Percentiles rank a stretch among this genome's conserved stretches.
These are phyloP conservation scores for Pestalotiopsis sp. DNA, from an alignment of 2,329 filamentous ascomycete species.

Conservation along the genomic window DNA sequence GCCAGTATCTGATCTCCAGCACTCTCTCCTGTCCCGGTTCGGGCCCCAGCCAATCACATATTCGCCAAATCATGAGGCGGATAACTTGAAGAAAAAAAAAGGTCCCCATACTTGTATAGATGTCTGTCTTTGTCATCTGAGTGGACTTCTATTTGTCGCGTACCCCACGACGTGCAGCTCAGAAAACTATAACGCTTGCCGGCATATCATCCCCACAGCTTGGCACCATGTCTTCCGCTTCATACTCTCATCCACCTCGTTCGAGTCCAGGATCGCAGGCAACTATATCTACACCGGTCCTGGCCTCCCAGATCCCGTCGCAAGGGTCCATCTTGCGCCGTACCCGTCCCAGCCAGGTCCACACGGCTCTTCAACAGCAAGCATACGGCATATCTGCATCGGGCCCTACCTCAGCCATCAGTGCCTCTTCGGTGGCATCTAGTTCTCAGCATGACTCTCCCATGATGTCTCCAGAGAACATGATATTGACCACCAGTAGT, in stretches of 20 bases:
- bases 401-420: constrained; percentile 55
- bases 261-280: constrained; percentile 30
- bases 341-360: constrained; percentile 49
- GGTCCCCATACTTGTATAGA: constrained; percentile 29
- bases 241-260: constrained; percentile 32
- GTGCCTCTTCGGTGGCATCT: constrained; percentile 58
- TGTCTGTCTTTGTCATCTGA: constrained; percentile 15
- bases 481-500: constrained; percentile 58
- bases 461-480: constrained; percentile 56
- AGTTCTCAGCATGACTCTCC: constrained; percentile 59
- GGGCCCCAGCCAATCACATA: constrained; percentile 7
- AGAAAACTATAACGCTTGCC: constrained; percentile 25
- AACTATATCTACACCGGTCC: constrained; percentile 37
- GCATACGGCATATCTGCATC: constrained; percentile 39
- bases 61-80: constrained; percentile 32
- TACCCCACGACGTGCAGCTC: constrained; percentile 24
- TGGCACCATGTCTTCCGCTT: constrained; percentile 37
- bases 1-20: constrained; percentile 4
- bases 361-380: constrained; percentile 43
- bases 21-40: constrained; percentile 5
- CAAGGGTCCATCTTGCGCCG: constrained; percentile 42
- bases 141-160: constrained; percentile 23
- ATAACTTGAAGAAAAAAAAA: constrained; percentile 23
- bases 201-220: constrained; percentile 24
- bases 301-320: constrained; percentile 44